Evolutionary conservation across 176 grass and related monocot genomes (phyloP), one percentile per base, ranked within the genome.

Genomic region (Tuctoria greenei): DNA sequence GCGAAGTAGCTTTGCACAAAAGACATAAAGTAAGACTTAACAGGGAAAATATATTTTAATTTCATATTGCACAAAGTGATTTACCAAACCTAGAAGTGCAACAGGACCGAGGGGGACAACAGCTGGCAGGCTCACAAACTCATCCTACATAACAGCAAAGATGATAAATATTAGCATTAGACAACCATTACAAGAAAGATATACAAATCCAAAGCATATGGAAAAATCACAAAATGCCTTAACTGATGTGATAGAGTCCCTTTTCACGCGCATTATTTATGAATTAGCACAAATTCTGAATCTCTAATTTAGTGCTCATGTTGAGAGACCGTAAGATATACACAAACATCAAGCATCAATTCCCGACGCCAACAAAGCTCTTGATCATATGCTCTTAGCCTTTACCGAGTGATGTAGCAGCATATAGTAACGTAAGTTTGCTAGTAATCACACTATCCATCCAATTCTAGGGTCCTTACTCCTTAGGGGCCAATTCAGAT

Each of bases 71-170:
- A 77, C 2, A 2, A 75, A 76, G 43, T 79, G 37, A 57, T 80
- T 92, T 94, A 98, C 95, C 95, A 98, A 98, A 63, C 95, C 95
- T 85, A 98, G 81, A 78, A 98, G 87, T 69, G 95, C 91, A 83
- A 98, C 69, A 71, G 91, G 91, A 67, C 95, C 91, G 23, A 54
- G 79, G 36, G 91, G 95, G 77, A 98, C 43, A 49, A 98, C 82
- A 44, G 91, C 61, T 56, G 95, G 88, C 43, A 98, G 84, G 78
- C 82, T 91, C 59, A 90, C 91, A 60, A 94, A 94, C 68, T 94
- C 91, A 82, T 94, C 95, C 91, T 98, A 72, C 21, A 88, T 34
- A 54, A 50, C 4, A 86, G n/a, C 16, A 60, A 81, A 79, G 54
- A 23, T 1, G 67, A 73, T 17, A 61, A 78, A 50, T 25, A 73